Conservation (phyloP, 1,139 yeast genomes). For the Magnusiomyces magnusii region DNA sequence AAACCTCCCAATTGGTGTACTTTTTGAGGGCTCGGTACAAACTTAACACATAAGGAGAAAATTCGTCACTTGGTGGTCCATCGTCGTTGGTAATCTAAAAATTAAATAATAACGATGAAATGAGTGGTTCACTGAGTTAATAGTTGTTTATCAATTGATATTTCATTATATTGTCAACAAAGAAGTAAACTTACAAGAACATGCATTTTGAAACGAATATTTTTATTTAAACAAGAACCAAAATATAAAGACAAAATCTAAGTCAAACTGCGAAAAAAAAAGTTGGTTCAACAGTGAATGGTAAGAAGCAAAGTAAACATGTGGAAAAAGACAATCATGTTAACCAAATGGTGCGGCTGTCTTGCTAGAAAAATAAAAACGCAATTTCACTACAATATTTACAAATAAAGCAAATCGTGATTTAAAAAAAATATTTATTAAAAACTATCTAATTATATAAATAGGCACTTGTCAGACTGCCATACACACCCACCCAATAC, state of each 20-base stretch:
- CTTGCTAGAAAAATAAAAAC: no score
- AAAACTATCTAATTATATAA: background rate
- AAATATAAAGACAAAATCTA: no score
- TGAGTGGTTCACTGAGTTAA: background rate
- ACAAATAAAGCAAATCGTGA: no score
- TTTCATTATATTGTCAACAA: background rate
- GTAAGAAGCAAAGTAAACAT: no score
- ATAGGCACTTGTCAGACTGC: constrained; percentile 92
- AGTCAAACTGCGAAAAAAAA: background rate
- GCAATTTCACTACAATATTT: no score
- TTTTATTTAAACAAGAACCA: no score
- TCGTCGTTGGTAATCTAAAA: constrained; percentile 76
- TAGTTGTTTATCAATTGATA: background rate
- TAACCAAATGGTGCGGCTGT: no score
- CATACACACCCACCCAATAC: constrained; percentile 93
- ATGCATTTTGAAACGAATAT: constrained; percentile 20
- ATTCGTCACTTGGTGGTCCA: constrained; percentile 75
- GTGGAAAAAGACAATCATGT: no score
- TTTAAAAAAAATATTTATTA: background rate
- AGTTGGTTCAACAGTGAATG: no score
- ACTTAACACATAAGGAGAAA: constrained; percentile 83
- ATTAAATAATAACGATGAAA: background rate
- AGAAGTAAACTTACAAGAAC: constrained; percentile 15
- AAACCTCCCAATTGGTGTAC: constrained; percentile 74
- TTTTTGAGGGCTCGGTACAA: constrained; percentile 61